These are phyloP conservation scores for Calonectria naviculata DNA, from an alignment of 2,329 filamentous ascomycete genomes.

Conservation along the genomic window DNA sequence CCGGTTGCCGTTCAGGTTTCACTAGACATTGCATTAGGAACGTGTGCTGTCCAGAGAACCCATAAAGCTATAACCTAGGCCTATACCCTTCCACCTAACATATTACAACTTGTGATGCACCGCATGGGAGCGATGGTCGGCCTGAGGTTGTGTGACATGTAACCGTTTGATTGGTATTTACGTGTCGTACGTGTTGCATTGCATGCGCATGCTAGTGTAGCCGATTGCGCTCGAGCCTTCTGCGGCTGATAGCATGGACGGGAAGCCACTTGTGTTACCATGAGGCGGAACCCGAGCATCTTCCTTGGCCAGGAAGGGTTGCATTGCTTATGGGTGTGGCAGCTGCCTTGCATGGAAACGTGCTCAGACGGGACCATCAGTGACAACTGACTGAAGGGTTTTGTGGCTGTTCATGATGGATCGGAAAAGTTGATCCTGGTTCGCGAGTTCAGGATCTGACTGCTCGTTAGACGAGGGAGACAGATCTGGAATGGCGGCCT, in stretches of 20 bases:
- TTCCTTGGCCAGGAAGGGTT: constrained; percentile 10
- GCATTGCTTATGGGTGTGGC: constrained; percentile 19
- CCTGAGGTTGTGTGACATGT: neutral
- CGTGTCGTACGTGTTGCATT: constrained; percentile 19
- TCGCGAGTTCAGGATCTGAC: constrained; percentile 37
- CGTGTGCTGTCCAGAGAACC: neutral
- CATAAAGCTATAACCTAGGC: neutral
- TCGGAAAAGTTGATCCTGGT: constrained; percentile 58
- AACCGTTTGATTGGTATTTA: neutral
- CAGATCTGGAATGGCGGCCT: constrained; percentile 62
- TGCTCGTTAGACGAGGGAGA: constrained; percentile 32
- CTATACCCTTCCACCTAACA: neutral
- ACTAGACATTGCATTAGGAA: neutral
- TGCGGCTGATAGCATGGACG: constrained; percentile 30
- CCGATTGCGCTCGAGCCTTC: constrained; percentile 25
- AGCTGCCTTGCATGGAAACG: constrained; percentile 17
- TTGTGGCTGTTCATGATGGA: constrained; percentile 57
- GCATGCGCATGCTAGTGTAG: constrained; percentile 23
- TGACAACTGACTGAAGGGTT: constrained; percentile 28
- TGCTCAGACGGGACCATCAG: constrained; percentile 21
- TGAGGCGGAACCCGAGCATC: constrained; percentile 21
- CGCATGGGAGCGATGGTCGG: neutral
- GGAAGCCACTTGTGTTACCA: constrained; percentile 25
- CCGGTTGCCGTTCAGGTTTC: neutral
- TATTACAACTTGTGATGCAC: neutral